Evolutionary conservation across 371 early-diverging fungal genomes (phyloP).

Genomic region (Mortierella sp.): DNA sequence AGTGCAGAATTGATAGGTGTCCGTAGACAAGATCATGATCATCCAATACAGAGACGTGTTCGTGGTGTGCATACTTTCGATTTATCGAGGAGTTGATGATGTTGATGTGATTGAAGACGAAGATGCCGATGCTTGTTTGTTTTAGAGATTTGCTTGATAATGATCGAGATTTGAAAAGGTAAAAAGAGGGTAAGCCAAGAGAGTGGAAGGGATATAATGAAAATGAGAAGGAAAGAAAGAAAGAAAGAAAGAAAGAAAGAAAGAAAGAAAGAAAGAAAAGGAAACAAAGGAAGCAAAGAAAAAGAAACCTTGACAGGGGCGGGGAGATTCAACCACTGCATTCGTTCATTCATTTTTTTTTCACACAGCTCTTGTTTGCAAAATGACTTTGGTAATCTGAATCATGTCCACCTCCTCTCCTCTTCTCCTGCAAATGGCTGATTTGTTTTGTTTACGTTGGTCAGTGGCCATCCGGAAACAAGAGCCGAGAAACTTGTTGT

Average conservation of each 20-base stretch:
- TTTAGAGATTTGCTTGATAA: background rate
- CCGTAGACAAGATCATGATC: background rate
- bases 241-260: background rate
- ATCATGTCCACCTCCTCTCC: background rate
- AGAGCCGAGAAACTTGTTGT: background rate
- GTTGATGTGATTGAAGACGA: background rate
- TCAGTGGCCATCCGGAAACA: background rate
- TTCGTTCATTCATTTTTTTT: too few species aligned
- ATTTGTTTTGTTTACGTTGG: too few species aligned
- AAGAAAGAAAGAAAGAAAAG: background rate
- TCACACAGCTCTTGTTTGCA: too few species aligned
- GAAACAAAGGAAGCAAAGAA: too few species aligned
- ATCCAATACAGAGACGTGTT: background rate
- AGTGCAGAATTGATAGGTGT: too few species aligned
- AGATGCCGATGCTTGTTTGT: conserved; percentile 2
- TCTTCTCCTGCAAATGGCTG: background rate
- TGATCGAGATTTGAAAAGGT: background rate
- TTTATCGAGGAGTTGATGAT: background rate
- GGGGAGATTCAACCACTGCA: too few species aligned
- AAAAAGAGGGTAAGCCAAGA: background rate
- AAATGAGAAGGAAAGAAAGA: background rate
- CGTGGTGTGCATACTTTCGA: background rate
- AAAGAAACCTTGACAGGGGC: too few species aligned
- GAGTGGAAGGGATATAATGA: too few species aligned
- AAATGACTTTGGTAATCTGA: too few species aligned